Evolutionary conservation across 1,284 basidiomycete species (phyloP), one percentile per base, ranked within the genome.

Genomic region (Earliella scabrosa): DNA sequence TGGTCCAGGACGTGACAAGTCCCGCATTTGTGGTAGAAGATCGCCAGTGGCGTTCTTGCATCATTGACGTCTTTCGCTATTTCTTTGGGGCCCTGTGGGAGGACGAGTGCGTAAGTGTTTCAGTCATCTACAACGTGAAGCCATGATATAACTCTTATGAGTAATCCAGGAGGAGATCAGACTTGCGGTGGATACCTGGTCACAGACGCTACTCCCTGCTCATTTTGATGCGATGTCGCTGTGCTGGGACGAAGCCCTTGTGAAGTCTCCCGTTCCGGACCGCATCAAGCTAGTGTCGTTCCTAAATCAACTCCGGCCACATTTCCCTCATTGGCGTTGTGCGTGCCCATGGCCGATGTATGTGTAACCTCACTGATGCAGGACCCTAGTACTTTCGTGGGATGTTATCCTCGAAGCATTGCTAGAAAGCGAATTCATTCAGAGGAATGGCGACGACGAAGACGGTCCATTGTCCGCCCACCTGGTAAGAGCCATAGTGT

Each of bases 251-350:
- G 85, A 87, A 63, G 75, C 78, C 8, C 64, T 90, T 31, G 65
- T 74, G 7, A 86, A 79, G 54, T 75, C 81, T 5, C 81, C 86
- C 0, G 75, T 86, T 18, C 57, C 73, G 3, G 86, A 89, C 50
- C 80, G 85, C 18, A 68, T 81, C 27, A 81, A 76, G 53, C 74
- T 91, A 8, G 73, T 84, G 10, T 75, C 79, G 2, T 90, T 90
- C 67, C 72, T 90, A 9, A 76, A 82, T 29, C 86, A 86, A 63
- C 76, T 91, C 27, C 83, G 77, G 18, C 75, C 85, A 0, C 80
- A 87, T 70, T 87, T 89, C 68, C 80, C 86, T 16, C 69, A 63
- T 11, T 90, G 87, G 88, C 76, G 75, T 79, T 75, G 88, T 87
- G 63, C 48, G 36, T 46, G 2, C 11, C 11, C 18, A 40, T 24